phyloP scores from a whole-genome alignment of 108 stramenopile genomes.

The Pseudonitzschia multiseries region DNA sequence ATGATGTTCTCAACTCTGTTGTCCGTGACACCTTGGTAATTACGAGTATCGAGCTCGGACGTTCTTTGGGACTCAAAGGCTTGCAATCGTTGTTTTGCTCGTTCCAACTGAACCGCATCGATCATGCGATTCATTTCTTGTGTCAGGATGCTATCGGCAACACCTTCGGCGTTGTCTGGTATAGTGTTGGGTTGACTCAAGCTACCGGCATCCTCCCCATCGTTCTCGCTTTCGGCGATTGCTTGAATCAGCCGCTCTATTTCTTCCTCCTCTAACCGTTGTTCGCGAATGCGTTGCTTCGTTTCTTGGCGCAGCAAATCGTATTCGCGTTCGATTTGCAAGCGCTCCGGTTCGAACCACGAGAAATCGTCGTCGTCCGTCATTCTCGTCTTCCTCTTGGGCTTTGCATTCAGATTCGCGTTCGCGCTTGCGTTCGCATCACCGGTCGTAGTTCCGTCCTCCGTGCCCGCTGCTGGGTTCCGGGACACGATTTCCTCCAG shows the following conservation, averaged over 20 bases:
- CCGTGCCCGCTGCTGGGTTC: not conserved
- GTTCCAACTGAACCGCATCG: conserved; percentile 17
- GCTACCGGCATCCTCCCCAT: not conserved
- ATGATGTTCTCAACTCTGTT: conserved; percentile 26
- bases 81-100: conserved; percentile 32
- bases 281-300: conserved; percentile 23
- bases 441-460: not conserved
- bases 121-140: conserved; percentile 50
- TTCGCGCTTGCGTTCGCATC: too few relatives aligned
- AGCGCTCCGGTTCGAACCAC: conserved; percentile 43
- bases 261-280: conserved; percentile 26
- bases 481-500: conserved; percentile 42
- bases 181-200: not conserved
- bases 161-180: conserved; percentile 33
- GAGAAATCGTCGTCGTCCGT: conserved; percentile 22
- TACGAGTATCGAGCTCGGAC: conserved; percentile 16
- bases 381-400: conserved; percentile 9
- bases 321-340: conserved; percentile 29
- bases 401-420: not conserved
- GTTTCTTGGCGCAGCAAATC: conserved; percentile 28
- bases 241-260: conserved; percentile 10
- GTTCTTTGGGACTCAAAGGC: conserved; percentile 27
- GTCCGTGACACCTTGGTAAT: conserved; percentile 14
- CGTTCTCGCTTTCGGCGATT: not conserved
- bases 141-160: conserved; percentile 29